phyloP scores from a whole-genome alignment of 192 early-diverging fungal genomes.

The Coemansia reversa region DNA sequence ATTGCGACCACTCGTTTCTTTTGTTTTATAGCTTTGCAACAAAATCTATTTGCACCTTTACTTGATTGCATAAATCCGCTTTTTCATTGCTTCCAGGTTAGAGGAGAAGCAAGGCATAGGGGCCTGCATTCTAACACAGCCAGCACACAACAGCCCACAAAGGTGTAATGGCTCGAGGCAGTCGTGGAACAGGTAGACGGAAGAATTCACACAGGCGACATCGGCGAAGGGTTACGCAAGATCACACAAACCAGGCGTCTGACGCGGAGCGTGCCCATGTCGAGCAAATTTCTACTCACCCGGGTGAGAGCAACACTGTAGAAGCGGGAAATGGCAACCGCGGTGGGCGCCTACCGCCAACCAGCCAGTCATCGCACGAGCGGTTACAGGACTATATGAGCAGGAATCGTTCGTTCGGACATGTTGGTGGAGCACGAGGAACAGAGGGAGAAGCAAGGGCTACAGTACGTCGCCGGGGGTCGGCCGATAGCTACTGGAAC shows the following conservation, averaged over 20 bases:
- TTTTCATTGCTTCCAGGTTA: not conserved
- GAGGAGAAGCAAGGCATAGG: not conserved
- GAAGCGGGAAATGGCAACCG: not conserved
- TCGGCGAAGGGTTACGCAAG: not conserved
- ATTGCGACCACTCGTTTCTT: not conserved
- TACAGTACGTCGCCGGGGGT: constrained; percentile 6
- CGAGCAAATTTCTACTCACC: not conserved
- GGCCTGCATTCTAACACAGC: not conserved
- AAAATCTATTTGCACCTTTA: not conserved
- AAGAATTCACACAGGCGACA: not conserved
- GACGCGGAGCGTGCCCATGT: not conserved
- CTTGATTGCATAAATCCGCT: not conserved
- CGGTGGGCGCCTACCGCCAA: not conserved
- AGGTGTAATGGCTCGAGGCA: not conserved
- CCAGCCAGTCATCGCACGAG: not conserved
- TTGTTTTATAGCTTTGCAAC: not conserved
- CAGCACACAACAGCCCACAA: not conserved
- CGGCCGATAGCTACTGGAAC: constrained; percentile 10
- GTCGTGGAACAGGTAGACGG: not conserved
- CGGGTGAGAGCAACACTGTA: not conserved
- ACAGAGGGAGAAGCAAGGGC: not conserved
- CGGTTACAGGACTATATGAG: not conserved
- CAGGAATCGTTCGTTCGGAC: not conserved
- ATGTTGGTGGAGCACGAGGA: not conserved
- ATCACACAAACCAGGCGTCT: not conserved